Evolutionary conservation across 345 rosid species (phyloP).

Genomic region (Acer yangbiense): DNA sequence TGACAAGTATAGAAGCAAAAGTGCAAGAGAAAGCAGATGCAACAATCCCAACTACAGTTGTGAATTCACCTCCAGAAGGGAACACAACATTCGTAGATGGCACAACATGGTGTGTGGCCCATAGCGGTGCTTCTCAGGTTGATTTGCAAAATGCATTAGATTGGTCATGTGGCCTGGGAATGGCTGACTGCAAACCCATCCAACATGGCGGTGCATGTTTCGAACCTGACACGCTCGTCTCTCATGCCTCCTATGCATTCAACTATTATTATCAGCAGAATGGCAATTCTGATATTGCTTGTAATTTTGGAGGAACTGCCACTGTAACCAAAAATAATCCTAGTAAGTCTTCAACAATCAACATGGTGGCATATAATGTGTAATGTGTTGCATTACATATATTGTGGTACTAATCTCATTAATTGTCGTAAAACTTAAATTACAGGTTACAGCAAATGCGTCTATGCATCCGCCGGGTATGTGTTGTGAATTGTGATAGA

Average conservation of each 20-base stretch:
- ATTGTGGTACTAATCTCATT: too few relatives aligned
- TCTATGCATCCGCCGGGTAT: conserved; percentile 49
- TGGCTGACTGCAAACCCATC: conserved; percentile 72
- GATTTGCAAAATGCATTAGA: conserved; percentile 88
- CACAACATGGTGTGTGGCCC: conserved; percentile 86
- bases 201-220: conserved; percentile 71
- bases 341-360: conserved; percentile 42
- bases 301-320: conserved; percentile 90
- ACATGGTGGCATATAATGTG: too few relatives aligned
- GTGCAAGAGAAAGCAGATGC: conserved; percentile 52
- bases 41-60: conserved; percentile 36
- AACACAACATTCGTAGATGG: conserved; percentile 83
- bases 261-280: conserved; percentile 79
- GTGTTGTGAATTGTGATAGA: conserved; percentile 13
- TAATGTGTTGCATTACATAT: too few relatives aligned
- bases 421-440: not conserved
- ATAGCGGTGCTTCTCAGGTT: conserved; percentile 59
- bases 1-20: conserved; percentile 14
- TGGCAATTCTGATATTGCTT: conserved; percentile 75
- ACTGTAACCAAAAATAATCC: conserved; percentile 60
- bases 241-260: conserved; percentile 94
- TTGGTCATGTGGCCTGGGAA: conserved; percentile 95
- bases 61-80: conserved; percentile 75
- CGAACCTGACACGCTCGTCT: conserved; percentile 66
- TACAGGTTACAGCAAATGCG: conserved; percentile 59